phyloP scores from a whole-genome alignment of 2,329 filamentous ascomycete species.

The Xenoacremonium recifei region DNA sequence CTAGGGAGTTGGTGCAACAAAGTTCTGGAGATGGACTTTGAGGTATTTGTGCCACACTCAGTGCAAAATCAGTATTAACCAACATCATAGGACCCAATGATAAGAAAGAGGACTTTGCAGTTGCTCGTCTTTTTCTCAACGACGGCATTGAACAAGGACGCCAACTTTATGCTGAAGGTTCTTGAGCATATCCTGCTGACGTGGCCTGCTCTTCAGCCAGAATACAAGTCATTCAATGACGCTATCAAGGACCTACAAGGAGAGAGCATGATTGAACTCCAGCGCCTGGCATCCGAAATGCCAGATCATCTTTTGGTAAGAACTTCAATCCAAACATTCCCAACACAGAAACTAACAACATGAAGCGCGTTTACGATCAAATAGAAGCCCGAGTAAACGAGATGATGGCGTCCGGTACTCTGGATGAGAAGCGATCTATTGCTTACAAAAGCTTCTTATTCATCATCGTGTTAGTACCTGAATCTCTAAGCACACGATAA shows the following conservation, averaged over 20 bases:
- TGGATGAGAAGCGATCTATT: conserved; percentile 81
- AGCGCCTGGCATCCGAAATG: conserved; percentile 85
- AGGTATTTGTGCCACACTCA: conserved; percentile 38
- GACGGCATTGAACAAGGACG: conserved; percentile 72
- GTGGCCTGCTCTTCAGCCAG: conserved; percentile 69
- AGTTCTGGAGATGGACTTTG: conserved; percentile 68
- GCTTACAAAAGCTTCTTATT: conserved; percentile 90
- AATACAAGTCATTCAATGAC: conserved; percentile 75
- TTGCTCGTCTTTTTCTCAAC: conserved; percentile 83
- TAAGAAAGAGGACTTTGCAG: conserved; percentile 78
- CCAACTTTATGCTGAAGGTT: conserved; percentile 81
- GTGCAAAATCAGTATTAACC: background rate
- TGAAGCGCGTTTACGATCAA: conserved; percentile 77
- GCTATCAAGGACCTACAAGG: conserved; percentile 86
- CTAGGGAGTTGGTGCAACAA: conserved; percentile 72
- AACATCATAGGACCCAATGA: conserved; percentile 65
- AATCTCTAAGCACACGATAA: background rate
- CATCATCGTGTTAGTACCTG: conserved; percentile 71
- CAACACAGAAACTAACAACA: background rate
- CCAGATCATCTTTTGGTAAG: conserved; percentile 80
- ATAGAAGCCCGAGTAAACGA: conserved; percentile 81
- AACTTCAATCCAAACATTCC: conserved; percentile 16
- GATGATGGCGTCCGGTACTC: conserved; percentile 67
- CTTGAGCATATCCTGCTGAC: conserved; percentile 89
- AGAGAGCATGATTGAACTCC: conserved; percentile 82